Conservation (phyloP, 176 grass and related monocot species). For the Chrysopogon serrulatus region DNA sequence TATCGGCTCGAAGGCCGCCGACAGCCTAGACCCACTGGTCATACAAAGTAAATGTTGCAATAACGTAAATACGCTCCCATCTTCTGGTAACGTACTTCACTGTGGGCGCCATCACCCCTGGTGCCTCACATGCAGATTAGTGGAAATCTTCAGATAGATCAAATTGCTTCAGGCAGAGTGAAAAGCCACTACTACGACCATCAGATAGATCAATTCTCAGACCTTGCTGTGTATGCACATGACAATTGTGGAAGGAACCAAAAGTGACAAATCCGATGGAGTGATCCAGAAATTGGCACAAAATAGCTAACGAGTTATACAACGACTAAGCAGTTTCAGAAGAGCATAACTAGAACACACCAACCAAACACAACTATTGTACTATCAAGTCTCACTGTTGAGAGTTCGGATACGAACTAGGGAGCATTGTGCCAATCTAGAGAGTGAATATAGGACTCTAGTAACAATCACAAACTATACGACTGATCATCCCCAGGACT, state of each 20-base stretch:
- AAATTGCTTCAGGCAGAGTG: not conserved
- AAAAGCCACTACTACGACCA: not conserved
- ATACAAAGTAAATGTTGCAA: no score
- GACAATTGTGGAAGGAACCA: not conserved
- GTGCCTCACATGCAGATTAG: no score
- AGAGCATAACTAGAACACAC: not conserved
- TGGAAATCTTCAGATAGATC: not conserved
- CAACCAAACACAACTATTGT: not conserved
- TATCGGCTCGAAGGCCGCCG: no score
- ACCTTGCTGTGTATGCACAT: not conserved
- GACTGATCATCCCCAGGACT: not conserved
- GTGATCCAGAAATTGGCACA: not conserved
- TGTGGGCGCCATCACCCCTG: no score
- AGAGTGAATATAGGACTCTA: not conserved
- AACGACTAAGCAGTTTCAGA: not conserved
- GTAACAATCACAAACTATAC: not conserved
- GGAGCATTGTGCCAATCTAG: not conserved
- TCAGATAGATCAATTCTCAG: not conserved
- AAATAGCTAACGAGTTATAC: not conserved
- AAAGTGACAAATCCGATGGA: not conserved
- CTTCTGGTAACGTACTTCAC: no score
- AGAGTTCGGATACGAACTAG: not conserved
- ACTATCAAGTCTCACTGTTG: not conserved
- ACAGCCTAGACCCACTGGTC: no score
- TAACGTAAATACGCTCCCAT: no score